Percentiles rank a stretch among this genome's conserved stretches.
Evolutionary conservation across 306 rosid species (phyloP).

Genomic region (Citrullus amarus): DNA sequence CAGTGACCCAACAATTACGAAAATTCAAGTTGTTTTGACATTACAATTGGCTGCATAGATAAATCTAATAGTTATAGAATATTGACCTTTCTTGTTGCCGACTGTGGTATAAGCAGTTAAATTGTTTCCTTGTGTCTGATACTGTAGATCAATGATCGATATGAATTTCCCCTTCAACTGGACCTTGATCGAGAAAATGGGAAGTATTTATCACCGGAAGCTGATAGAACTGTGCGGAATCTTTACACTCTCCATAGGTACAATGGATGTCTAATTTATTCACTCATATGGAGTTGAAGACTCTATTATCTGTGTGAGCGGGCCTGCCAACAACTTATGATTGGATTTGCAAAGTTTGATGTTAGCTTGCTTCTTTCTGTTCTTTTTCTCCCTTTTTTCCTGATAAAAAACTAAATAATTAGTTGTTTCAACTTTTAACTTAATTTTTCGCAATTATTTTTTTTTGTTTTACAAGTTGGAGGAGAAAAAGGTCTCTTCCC

Average conservation of each 20-base stretch:
- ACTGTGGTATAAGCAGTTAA: neutral
- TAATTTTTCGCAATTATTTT: neutral
- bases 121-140: neutral
- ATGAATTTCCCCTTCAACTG: conserved; percentile 96
- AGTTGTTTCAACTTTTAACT: neutral
- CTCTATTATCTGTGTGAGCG: neutral
- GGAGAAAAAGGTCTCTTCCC: neutral
- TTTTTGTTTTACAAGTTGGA: neutral
- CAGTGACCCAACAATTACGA: neutral
- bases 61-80: neutral
- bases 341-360: neutral
- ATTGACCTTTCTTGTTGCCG: neutral
- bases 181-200: conserved; percentile 91
- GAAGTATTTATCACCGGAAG: conserved; percentile 88
- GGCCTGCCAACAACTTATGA: neutral
- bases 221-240: conserved; percentile 83
- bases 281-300: neutral
- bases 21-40: neutral
- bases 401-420: neutral
- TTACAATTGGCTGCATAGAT: neutral
- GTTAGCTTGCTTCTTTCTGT: neutral
- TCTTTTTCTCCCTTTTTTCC: neutral
- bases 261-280: neutral
- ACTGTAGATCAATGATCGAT: conserved; percentile 83
- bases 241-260: conserved; percentile 98